phyloP scores from a whole-genome alignment of 805 yeast genomes.

The Saccharomycopsis sp. region DNA sequence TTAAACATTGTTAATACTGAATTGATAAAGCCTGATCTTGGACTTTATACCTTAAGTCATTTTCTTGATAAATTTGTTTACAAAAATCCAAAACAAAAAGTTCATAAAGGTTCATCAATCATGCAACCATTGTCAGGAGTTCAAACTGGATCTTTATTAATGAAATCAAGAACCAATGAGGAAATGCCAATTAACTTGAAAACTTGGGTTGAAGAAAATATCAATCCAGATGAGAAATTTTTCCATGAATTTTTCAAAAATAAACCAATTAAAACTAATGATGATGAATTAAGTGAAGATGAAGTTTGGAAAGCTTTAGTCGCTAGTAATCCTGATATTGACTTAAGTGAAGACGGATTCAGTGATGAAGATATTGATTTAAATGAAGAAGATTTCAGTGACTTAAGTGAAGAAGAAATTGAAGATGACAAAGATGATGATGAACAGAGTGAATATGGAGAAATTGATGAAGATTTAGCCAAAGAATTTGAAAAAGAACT shows the following conservation, averaged over 20 bases:
- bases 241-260: slow-evolving; percentile 75
- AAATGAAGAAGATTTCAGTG: slow-evolving; percentile 27
- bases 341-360: slow-evolving; percentile 37
- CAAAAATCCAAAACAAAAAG: slow-evolving; percentile 77
- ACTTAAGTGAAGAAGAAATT: slow-evolving; percentile 21
- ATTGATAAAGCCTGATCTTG: slow-evolving; percentile 75
- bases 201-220: slow-evolving; percentile 66
- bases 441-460: slow-evolving; percentile 27
- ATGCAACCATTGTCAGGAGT: slow-evolving; percentile 96
- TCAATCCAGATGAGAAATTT: slow-evolving; percentile 82
- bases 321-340: slow-evolving; percentile 60
- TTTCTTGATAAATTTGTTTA: slow-evolving; percentile 94
- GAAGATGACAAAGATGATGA: slow-evolving; percentile 23
- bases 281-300: slow-evolving; percentile 46
- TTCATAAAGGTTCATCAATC: slow-evolving; percentile 79
- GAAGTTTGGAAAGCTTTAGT: slow-evolving; percentile 78
- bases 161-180: slow-evolving; percentile 42
- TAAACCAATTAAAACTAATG: slow-evolving; percentile 28
- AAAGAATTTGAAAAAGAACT: slow-evolving; percentile 27
- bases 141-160: slow-evolving; percentile 59
- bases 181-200: slow-evolving; percentile 66
- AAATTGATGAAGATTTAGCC: slow-evolving; percentile 24
- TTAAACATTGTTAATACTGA: slow-evolving; percentile 20
- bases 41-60: slow-evolving; percentile 76
- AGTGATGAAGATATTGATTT: slow-evolving; percentile 33